phyloP scores from a whole-genome alignment of 1,284 basidiomycete species.

The Puccinia coronata region DNA sequence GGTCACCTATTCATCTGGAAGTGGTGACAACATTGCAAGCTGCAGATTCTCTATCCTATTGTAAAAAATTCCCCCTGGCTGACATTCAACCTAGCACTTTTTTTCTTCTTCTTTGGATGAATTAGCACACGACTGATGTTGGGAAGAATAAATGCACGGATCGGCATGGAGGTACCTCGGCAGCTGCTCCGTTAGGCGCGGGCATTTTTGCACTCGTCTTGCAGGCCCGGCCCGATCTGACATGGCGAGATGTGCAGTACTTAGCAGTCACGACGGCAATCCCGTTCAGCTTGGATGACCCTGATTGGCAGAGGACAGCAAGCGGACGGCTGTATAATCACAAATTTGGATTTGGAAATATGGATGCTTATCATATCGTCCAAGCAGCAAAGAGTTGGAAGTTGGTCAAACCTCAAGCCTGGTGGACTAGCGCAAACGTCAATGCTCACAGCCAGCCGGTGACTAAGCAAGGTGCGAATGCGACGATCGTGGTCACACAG shows the following conservation, averaged over 20 bases:
- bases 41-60: neutral
- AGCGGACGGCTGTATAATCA: constrained; percentile 83
- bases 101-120: neutral
- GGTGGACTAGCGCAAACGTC: constrained; percentile 61
- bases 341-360: constrained; percentile 91
- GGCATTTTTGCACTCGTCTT: constrained; percentile 87
- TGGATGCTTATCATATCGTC: constrained; percentile 82
- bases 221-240: constrained; percentile 81
- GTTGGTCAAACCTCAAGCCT: constrained; percentile 90
- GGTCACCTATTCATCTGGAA: constrained; percentile 94
- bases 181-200: constrained; percentile 92
- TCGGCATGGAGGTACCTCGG: constrained; percentile 91
- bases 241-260: constrained; percentile 96
- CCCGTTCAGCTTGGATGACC: constrained; percentile 77
- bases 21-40: constrained; percentile 84
- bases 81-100: constrained; percentile 2
- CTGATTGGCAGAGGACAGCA: constrained; percentile 88
- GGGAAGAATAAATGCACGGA: constrained; percentile 80
- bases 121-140: constrained; percentile 88
- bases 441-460: constrained; percentile 61
- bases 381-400: constrained; percentile 79
- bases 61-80: neutral
- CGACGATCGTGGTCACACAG: constrained; percentile 71
- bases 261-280: constrained; percentile 78
- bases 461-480: constrained; percentile 68